These are phyloP conservation scores for Monascus purpureus DNA, from an alignment of 495 filamentous ascomycete species.

Conservation along the genomic window DNA sequence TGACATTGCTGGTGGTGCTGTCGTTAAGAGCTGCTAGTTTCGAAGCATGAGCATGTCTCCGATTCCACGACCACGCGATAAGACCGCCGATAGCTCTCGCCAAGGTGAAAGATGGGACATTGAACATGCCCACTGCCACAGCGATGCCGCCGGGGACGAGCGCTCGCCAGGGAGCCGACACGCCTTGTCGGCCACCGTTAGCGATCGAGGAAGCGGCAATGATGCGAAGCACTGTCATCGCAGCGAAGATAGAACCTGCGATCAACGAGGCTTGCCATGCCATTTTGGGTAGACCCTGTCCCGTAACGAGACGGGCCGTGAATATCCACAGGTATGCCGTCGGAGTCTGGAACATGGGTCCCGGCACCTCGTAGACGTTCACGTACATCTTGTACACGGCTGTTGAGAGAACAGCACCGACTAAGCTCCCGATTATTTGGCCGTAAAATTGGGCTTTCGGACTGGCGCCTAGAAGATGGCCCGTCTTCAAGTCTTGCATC, in stretches of 20 bases:
- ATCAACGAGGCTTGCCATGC: slow-evolving; percentile 63
- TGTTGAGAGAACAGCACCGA: slow-evolving; percentile 79
- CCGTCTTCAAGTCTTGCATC: slow-evolving; percentile 97
- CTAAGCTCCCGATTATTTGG: slow-evolving; percentile 77
- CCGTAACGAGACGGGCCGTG: slow-evolving; percentile 87
- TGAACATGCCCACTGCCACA: slow-evolving; percentile 96
- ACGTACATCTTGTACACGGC: slow-evolving; percentile 88
- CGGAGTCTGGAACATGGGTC: slow-evolving; percentile 81
- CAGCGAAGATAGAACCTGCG: slow-evolving; percentile 54
- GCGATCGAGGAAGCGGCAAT: slow-evolving; percentile 27
- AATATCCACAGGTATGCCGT: slow-evolving; percentile 96
- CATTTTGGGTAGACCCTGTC: slow-evolving; percentile 72
- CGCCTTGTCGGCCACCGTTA: slow-evolving; percentile 10
- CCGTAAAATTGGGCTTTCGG: slow-evolving; percentile 95
- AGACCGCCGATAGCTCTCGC: slow-evolving; percentile 77
- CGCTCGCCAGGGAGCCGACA: slow-evolving; percentile 23
- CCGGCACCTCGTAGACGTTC: slow-evolving; percentile 73
- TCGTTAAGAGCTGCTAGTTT: neutral
- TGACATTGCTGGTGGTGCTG: neutral
- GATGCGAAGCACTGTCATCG: slow-evolving; percentile 54
- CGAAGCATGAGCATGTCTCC: slow-evolving; percentile 9
- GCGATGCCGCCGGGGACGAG: slow-evolving; percentile 85
- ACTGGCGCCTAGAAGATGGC: slow-evolving; percentile 79
- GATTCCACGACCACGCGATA: slow-evolving; percentile 59
- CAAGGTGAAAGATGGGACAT: slow-evolving; percentile 88